Evolutionary conservation across 257 asterid species (phyloP), one percentile per base, ranked within the genome.

Genomic region (Ligustrum vulgare): DNA sequence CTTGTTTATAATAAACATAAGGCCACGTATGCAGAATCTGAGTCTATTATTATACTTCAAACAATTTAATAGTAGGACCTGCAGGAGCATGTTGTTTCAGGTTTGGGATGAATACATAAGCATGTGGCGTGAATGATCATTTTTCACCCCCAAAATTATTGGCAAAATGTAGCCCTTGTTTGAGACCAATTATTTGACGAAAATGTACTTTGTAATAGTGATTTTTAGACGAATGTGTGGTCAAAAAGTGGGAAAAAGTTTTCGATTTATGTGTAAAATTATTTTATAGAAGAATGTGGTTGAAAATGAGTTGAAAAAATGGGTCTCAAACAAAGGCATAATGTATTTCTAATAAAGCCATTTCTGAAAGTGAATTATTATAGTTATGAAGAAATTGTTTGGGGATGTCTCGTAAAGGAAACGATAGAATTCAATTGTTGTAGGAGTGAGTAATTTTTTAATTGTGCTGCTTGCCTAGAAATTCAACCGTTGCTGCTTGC

Each of bases 391-490:
- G 67, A 60, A 2, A 60, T 60, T n/a, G 15, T 8, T 22, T 3
- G 18, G 18, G 15, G 35, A 22, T 60, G 18, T 23, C 67, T 22
- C 3, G 67, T 8, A 22, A 23, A 60, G 67, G 67, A 60, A 58
- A 25, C 20, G 31, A 45, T 4, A 56, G 28, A n/a, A 22, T 56
- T 22, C 34, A 22, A 11, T 25, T 8, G 18, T 23, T 0, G 18
- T 23, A 32, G 25, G 25, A 51, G 9, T 5, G 25, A 22, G 75
- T 76, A 25, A 20, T 73, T 22, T 70, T 78, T 77, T 6, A 23
- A 5, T 16, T 64, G 51, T 75, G 76, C 70, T 70, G 51, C 70
- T 54, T 66, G 64, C 23, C 23, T 72, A 73, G 74, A 69, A 69
- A 23, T 35, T 8, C 39, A 35, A 35, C 39, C 8, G 1, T 35